Percentiles rank a stretch among this genome's conserved stretches.
These are phyloP conservation scores for Eimeria sp. DNA, from an alignment of 169 alveolate species.

Conservation along the genomic window DNA sequence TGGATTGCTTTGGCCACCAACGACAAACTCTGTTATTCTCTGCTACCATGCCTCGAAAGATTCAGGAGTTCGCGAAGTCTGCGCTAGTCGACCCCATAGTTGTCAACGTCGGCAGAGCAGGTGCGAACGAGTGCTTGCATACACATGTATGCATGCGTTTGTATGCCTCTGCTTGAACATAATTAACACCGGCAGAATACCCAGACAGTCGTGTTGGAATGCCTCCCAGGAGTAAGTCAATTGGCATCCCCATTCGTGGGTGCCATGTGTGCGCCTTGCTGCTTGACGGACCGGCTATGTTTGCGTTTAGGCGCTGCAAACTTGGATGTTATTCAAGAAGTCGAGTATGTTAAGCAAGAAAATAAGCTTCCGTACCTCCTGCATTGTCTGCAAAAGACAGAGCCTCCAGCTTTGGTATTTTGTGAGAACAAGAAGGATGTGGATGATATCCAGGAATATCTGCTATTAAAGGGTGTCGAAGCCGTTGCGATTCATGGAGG, in stretches of 20 bases:
- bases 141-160: background rate
- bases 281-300: background rate
- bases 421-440: slow-evolving; percentile 97
- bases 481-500: slow-evolving; percentile 96
- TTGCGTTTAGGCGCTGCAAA: slow-evolving; percentile 92
- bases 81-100: slow-evolving; percentile 95
- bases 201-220: background rate
- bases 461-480: slow-evolving; percentile 93
- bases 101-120: slow-evolving; percentile 97
- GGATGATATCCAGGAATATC: slow-evolving; percentile 97
- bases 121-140: slow-evolving; percentile 58
- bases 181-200: background rate
- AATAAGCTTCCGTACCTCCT: slow-evolving; percentile 93
- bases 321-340: slow-evolving; percentile 96
- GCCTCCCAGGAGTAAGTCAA: background rate
- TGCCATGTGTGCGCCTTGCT: background rate
- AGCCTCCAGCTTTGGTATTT: slow-evolving; percentile 98
- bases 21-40: slow-evolving; percentile 97
- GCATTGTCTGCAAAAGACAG: slow-evolving; percentile 95
- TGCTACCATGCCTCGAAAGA: slow-evolving; percentile 98
- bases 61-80: slow-evolving; percentile 97
- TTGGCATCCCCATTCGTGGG: background rate
- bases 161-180: background rate
- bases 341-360: slow-evolving; percentile 96
- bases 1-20: slow-evolving; percentile 94